Evolutionary conservation across 441 rosid species (phyloP), one percentile per base, ranked within the genome.

Genomic region (Pelargonium hybrid): DNA sequence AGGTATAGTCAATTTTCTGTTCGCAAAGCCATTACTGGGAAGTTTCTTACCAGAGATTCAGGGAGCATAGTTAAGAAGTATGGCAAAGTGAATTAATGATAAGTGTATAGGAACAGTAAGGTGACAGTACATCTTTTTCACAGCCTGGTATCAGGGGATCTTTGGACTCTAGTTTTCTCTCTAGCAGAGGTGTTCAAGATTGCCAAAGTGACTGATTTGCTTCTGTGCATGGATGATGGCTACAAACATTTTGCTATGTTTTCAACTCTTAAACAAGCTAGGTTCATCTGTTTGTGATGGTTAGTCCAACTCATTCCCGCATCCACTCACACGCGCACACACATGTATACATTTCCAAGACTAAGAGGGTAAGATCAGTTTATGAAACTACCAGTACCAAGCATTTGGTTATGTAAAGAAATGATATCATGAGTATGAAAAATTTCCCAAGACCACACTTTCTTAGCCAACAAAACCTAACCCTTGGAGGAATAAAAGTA

Each of bases 401-500:
- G 48, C 48, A 43, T 43, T 43, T 43, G 48, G 48, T 43, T 43
- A 43, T 2, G 39, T 43, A 9, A 43, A 10, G 48, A 11, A 43
- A 43, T 43, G 48, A 43, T 43, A 11, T 48, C 54, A 43, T 48
- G 54, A 14, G n/a, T 0, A 41, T 41, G 1, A 2, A 11, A 48
- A 14, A 1, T 13, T 48, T 11, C 54, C 54, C 5, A 14, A 11
- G 54, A 13, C 48, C 17, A 48, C 54, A 0, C 54, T 48, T 43
- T 10, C 39, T 43, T 14, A 48, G 5, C 54, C 54, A 48, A 14
- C 15, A 48, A 1, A 18, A 23, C 4, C 18, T 61, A 65, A 66
- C 17, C 61, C 70, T 29, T 13, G 56, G 64, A 56, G 48, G 54
- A 67, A 39, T 67, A 63, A 50, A 21, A 29, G 59, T 72, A 65